phyloP scores from a whole-genome alignment of 345 rosid genomes.

The Excoecaria cochinchinensis region DNA sequence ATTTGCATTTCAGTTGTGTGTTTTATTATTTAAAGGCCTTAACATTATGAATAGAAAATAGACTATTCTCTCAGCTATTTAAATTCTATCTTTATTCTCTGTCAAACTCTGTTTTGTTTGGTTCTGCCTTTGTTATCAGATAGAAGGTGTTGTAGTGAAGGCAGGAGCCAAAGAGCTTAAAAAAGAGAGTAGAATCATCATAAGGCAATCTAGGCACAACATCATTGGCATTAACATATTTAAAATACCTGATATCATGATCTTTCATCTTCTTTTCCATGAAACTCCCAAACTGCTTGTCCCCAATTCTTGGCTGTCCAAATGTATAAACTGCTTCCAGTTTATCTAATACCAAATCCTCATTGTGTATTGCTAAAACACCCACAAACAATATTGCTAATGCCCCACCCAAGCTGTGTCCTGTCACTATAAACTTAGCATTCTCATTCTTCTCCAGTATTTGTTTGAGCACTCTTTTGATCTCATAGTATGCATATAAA shows the following conservation, averaged over 20 bases:
- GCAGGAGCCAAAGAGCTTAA: constrained; percentile 22
- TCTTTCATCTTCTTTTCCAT: constrained; percentile 8
- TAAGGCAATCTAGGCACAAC: constrained; percentile 26
- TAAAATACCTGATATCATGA: constrained; percentile 11
- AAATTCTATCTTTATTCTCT: too few species aligned
- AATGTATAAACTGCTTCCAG: constrained; percentile 26
- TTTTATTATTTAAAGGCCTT: too few species aligned
- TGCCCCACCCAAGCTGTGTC: constrained; percentile 31
- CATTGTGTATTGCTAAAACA: constrained; percentile 14
- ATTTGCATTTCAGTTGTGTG: too few species aligned
- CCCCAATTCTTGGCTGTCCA: constrained; percentile 30
- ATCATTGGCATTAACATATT: constrained; percentile 24
- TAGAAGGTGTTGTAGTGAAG: constrained; percentile 16
- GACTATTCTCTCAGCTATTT: too few species aligned
- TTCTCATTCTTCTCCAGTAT: constrained; percentile 8
- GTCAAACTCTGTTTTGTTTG: too few species aligned
- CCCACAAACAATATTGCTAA: constrained; percentile 21
- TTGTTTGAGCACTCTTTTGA: constrained; percentile 13
- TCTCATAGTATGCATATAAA: constrained; percentile 20
- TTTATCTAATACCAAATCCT: constrained; percentile 13
- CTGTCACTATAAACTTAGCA: constrained; percentile 21
- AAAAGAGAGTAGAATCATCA: constrained; percentile 12
- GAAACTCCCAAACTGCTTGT: constrained; percentile 14
- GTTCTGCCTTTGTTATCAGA: too few species aligned
- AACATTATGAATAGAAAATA: too few species aligned